phyloP scores from a whole-genome alignment of 192 early-diverging fungal genomes.

The Gonapodya prolifera region DNA sequence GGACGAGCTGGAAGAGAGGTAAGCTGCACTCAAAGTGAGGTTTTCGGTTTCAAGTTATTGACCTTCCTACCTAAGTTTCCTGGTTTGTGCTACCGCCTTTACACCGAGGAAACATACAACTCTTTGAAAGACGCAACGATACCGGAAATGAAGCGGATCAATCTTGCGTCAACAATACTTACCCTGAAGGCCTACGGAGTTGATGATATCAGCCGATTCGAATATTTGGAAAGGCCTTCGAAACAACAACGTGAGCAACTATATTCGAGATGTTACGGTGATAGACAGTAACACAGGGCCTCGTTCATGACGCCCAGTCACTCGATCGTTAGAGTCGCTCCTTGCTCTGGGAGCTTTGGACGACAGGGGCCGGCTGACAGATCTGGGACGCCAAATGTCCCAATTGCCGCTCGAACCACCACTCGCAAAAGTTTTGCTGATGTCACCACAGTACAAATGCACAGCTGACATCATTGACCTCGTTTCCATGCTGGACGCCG shows the following conservation, averaged over 20 bases:
- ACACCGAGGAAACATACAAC: slow-evolving; percentile 69
- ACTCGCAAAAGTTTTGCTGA: slow-evolving; percentile 74
- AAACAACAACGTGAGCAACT: slow-evolving; percentile 36
- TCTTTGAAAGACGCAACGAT: slow-evolving; percentile 63
- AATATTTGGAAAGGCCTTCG: slow-evolving; percentile 88
- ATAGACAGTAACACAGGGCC: too few relatives aligned
- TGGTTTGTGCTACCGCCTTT: slow-evolving; percentile 84
- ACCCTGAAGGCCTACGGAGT: slow-evolving; percentile 87
- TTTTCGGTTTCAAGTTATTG: not conserved
- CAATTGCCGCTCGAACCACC: slow-evolving; percentile 86
- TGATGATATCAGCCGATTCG: slow-evolving; percentile 75
- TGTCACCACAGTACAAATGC: slow-evolving; percentile 36
- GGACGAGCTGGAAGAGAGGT: slow-evolving; percentile 95
- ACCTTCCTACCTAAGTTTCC: slow-evolving; percentile 32
- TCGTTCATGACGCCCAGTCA: slow-evolving; percentile 29
- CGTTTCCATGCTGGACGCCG: slow-evolving; percentile 83
- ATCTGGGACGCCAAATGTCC: slow-evolving; percentile 59
- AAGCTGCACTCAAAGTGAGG: slow-evolving; percentile 7
- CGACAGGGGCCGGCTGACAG: slow-evolving; percentile 63
- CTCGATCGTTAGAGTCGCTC: slow-evolving; percentile 76
- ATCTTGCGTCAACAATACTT: slow-evolving; percentile 72
- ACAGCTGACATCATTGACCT: slow-evolving; percentile 80
- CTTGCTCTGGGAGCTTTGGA: slow-evolving; percentile 79
- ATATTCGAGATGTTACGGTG: not conserved
- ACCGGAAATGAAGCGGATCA: slow-evolving; percentile 84